Base-by-base conservation (phyloP, 1,284 basidiomycete species). In the Pseudozyma thailandica region DNA sequence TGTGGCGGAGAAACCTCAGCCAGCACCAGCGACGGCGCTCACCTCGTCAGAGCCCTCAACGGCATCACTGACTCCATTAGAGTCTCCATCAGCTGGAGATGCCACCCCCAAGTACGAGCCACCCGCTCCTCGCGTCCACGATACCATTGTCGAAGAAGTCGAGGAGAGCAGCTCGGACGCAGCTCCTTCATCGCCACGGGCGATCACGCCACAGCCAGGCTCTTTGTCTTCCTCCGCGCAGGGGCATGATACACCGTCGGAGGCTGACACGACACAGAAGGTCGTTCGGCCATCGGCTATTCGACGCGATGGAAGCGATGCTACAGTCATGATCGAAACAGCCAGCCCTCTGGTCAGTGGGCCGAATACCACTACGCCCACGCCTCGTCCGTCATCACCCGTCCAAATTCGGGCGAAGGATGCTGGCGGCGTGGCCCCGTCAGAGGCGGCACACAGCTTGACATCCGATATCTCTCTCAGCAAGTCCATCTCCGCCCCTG, bases 161-260 rank as follows among this genome's bases (percentile, higher is more conserved):
- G 68, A 71, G 37, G 68, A 71, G n/a, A 60, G 53, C 51, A 59
- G 46, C 49, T 70, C 66, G 4, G 66, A 70, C n/a, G 55, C 43
- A 39, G 46, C 53, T 16, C 56, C 45, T 13, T 45, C 57, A n/a
- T 60, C 63, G 9, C 48, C 48, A 6, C 49, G 53, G 28, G 48
- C 31, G 5, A 27, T 41, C 2, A 60, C 53, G 28, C 63, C 63
- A 7, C 57, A 49, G 44, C 48, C 63, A 12, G 49, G 16, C 9
- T 1, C 39, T 6, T 1, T 18, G 31, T 25, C 49, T 43, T 44
- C n/a, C 21, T 18, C 37, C 2, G 12, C 26, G 18, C 47, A 43
- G 20, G 35, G 47, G 10, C 16, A 30, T n/a, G 31, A 37, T 15
- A 6, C 31, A 4, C 13, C 31, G 3, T 26, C 25, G 23, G 41